Conservation (phyloP, 1,284 basidiomycete genomes). For the Sporisorium sorghi region DNA sequence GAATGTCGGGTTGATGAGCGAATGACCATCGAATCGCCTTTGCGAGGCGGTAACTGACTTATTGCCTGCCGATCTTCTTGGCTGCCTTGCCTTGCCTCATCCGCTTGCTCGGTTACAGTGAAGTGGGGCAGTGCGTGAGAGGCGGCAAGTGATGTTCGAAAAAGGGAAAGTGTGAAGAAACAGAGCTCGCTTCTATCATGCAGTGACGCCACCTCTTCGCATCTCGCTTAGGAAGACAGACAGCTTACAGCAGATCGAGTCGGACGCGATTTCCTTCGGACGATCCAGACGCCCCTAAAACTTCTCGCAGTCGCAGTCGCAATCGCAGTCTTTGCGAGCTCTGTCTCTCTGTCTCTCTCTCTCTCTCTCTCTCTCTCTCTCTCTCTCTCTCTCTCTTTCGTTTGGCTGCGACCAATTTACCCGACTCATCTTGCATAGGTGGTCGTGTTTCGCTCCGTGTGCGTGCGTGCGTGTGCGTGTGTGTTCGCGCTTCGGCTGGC, state of each 20-base stretch:
- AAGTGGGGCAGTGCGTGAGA: not conserved
- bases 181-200: conserved; percentile 1
- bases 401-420: not conserved
- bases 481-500: not conserved
- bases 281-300: conserved; percentile 1
- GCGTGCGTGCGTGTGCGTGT: conserved; percentile 2
- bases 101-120: not conserved
- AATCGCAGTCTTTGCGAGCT: not conserved
- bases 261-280: not conserved
- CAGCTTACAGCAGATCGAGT: too few relatives aligned
- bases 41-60: too few relatives aligned
- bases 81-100: too few relatives aligned
- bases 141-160: not conserved
- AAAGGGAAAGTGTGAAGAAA: not conserved
- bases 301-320: not conserved
- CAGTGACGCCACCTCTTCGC: not conserved
- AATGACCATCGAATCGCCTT: too few relatives aligned
- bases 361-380: too few relatives aligned
- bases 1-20: too few relatives aligned
- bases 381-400: too few relatives aligned
- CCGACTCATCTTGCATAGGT: not conserved
- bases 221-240: conserved; percentile 6
- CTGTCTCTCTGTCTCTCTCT: too few relatives aligned
- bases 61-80: too few relatives aligned
- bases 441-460: not conserved